Percentiles rank a stretch among this genome's conserved stretches.
Evolutionary conservation across 495 filamentous ascomycete genomes (phyloP).

Genomic region (Tetracladium marchalianum): DNA sequence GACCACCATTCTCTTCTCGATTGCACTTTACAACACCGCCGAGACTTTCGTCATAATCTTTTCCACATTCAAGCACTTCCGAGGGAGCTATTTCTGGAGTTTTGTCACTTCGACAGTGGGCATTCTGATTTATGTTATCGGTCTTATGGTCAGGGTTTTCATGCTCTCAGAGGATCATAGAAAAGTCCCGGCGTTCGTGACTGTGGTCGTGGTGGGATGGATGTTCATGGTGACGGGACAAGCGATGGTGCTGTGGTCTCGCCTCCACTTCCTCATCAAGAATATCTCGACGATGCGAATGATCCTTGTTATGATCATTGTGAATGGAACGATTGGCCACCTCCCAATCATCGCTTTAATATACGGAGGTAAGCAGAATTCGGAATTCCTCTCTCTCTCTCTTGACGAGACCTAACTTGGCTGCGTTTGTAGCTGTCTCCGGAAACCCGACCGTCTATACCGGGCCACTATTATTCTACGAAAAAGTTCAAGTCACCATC

Average conservation of each 20-base stretch:
- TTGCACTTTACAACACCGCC: slow-evolving; percentile 34
- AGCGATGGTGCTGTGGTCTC: slow-evolving; percentile 56
- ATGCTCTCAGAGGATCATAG: slow-evolving; percentile 27
- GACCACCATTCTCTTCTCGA: slow-evolving; percentile 19
- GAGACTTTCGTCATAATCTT: slow-evolving; percentile 32
- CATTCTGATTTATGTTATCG: slow-evolving; percentile 40
- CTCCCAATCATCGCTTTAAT: slow-evolving; percentile 38
- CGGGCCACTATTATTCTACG: slow-evolving; percentile 25
- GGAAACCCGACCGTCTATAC: too few species aligned
- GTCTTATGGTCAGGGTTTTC: slow-evolving; percentile 53
- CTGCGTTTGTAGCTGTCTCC: too few species aligned
- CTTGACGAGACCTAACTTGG: too few species aligned
- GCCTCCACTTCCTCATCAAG: slow-evolving; percentile 50
- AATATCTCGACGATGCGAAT: slow-evolving; percentile 39
- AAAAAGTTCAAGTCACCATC: slow-evolving; percentile 45
- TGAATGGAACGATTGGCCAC: slow-evolving; percentile 45
- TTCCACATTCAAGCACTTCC: slow-evolving; percentile 26
- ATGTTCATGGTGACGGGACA: slow-evolving; percentile 56
- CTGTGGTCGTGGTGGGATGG: slow-evolving; percentile 48
- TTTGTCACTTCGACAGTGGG: slow-evolving; percentile 35
- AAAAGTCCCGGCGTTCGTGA: slow-evolving; percentile 13
- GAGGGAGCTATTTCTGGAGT: slow-evolving; percentile 34
- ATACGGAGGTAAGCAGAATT: neutral
- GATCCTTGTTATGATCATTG: slow-evolving; percentile 48
- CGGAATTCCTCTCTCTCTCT: too few species aligned